phyloP scores from a whole-genome alignment of 1,139 yeast species.

The Suhomyces bribrorum region DNA sequence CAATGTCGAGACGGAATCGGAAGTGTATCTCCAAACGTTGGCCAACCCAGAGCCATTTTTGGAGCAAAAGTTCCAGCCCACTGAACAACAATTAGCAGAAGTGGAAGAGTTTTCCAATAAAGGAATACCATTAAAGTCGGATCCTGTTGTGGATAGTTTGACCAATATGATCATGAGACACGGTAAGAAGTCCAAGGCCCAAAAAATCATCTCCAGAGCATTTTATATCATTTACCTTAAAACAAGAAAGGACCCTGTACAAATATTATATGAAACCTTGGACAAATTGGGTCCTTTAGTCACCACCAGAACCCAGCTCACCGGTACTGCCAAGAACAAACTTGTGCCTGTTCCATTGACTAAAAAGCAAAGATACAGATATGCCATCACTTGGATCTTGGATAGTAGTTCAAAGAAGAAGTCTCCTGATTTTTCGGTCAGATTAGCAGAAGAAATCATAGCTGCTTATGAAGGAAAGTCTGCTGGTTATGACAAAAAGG shows the following conservation, averaged over 20 bases:
- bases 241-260: constrained; percentile 74
- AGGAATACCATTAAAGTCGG: constrained; percentile 63
- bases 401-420: constrained; percentile 82
- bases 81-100: constrained; percentile 60
- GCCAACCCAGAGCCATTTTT: constrained; percentile 39
- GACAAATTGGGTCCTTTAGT: constrained; percentile 87
- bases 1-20: constrained; percentile 40
- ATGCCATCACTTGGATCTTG: constrained; percentile 86
- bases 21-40: constrained; percentile 45
- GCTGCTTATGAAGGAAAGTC: constrained; percentile 78
- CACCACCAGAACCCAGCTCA: constrained; percentile 72
- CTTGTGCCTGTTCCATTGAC: constrained; percentile 82
- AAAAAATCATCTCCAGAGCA: constrained; percentile 71
- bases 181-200: constrained; percentile 85
- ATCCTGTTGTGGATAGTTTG: constrained; percentile 73
- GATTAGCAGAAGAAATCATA: constrained; percentile 87
- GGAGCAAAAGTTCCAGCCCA: constrained; percentile 51
- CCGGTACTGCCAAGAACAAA: constrained; percentile 82
- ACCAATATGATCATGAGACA: constrained; percentile 89
- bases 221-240: constrained; percentile 76
- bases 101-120: constrained; percentile 49
- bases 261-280: constrained; percentile 68
- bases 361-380: constrained; percentile 79
- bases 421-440: constrained; percentile 78
- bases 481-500: constrained; percentile 81